phyloP scores from a whole-genome alignment of 1,139 yeast species.

The Hansenula sp. region DNA sequence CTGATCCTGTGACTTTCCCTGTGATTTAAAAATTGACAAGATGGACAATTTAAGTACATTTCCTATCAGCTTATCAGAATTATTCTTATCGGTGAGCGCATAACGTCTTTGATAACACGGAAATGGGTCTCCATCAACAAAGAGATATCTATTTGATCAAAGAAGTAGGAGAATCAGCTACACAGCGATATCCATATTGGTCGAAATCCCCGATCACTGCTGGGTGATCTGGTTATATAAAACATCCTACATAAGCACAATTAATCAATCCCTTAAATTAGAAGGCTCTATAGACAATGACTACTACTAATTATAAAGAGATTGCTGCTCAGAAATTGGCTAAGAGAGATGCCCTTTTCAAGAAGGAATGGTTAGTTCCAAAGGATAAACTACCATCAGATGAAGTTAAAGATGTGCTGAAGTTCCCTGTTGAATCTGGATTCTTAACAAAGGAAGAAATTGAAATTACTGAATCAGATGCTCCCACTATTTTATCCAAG shows the following conservation, averaged over 20 bases:
- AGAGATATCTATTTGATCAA: too few relatives aligned
- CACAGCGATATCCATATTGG: too few relatives aligned
- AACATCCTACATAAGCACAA: too few relatives aligned
- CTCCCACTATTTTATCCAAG: conserved; percentile 24
- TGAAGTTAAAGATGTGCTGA: conserved; percentile 22
- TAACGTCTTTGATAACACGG: neutral
- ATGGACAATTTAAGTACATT: neutral
- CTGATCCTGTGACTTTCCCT: neutral
- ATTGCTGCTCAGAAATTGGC: neutral
- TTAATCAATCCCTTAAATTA: neutral
- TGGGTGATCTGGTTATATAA: too few relatives aligned
- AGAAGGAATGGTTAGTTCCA: conserved; percentile 9
- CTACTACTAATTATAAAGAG: neutral
- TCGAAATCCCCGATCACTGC: too few relatives aligned
- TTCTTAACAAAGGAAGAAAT: conserved; percentile 28
- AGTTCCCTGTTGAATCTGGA: conserved; percentile 17
- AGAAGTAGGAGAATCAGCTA: too few relatives aligned
- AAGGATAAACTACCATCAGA: neutral
- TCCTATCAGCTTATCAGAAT: too few relatives aligned
- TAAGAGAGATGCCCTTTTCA: conserved; percentile 1
- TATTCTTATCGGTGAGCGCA: too few relatives aligned
- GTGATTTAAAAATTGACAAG: neutral
- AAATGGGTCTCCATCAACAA: too few relatives aligned
- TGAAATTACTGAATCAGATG: conserved; percentile 33
- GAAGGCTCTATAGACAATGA: too few relatives aligned